A percentile compares a stretch with the other conserved stretches of the same genome.
Conservation (phyloP, 1,284 basidiomycete species). For the Mycena citricolor region DNA sequence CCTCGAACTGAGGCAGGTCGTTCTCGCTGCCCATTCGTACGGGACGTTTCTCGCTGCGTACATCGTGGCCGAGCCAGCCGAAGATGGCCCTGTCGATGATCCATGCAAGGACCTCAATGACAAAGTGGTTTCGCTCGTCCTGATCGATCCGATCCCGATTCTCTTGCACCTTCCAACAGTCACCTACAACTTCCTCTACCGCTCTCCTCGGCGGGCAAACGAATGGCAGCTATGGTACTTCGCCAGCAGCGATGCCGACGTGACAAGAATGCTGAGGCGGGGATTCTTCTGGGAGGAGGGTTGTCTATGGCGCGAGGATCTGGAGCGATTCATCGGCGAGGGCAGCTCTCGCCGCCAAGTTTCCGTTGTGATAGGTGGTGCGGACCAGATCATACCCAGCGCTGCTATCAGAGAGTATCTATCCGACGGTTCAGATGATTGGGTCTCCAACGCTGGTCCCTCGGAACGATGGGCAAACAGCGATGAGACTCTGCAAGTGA, state of each 20-base stretch:
- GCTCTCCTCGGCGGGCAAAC: conserved; percentile 48
- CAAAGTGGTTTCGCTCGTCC: conserved; percentile 42
- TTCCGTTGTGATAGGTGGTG: conserved; percentile 49
- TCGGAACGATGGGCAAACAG: conserved; percentile 15
- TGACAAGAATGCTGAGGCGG: conserved; percentile 54
- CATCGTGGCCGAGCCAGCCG: conserved; percentile 39
- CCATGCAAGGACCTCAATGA: conserved; percentile 18
- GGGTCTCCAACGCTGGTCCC: conserved; percentile 30
- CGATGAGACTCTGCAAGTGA: conserved; percentile 41
- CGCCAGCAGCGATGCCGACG: conserved; percentile 59
- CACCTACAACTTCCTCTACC: conserved; percentile 66
- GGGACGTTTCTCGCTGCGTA: conserved; percentile 58
- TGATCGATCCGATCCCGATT: conserved; percentile 66
- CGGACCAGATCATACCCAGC: conserved; percentile 60
- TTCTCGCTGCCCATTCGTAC: conserved; percentile 59
- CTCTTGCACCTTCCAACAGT: conserved; percentile 60
- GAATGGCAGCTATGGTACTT: conserved; percentile 73
- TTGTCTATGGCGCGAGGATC: conserved; percentile 59
- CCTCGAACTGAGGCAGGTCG: conserved; percentile 41
- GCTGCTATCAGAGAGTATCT: conserved; percentile 51
- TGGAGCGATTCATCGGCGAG: conserved; percentile 30
- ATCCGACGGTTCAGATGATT: conserved; percentile 40
- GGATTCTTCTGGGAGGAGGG: conserved; percentile 68
- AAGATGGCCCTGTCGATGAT: conserved; percentile 21
- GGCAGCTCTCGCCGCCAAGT: conserved; percentile 28